Conservation (phyloP, 2,329 filamentous ascomycete species). For the Thelonectria rubi region DNA sequence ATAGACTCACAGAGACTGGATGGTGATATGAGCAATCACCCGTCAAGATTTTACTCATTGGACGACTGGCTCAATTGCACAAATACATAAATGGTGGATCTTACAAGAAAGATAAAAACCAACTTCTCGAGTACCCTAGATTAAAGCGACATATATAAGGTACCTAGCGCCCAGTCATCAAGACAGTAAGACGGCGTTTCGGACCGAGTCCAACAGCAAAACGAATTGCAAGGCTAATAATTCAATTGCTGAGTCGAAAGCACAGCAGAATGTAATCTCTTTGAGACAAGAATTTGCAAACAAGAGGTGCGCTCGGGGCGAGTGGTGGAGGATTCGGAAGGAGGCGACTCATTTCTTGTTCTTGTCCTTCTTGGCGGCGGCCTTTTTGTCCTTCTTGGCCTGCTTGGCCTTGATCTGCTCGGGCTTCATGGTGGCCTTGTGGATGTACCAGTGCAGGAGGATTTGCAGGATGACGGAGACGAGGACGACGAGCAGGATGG, state of each 20-base stretch:
- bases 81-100: too few species aligned
- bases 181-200: neutral
- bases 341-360: constrained; percentile 27
- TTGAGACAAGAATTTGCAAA: neutral
- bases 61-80: constrained; percentile 32
- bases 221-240: constrained; percentile 8
- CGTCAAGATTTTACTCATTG: constrained; percentile 26
- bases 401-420: constrained; percentile 66
- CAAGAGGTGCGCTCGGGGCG: neutral
- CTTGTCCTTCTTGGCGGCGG: constrained; percentile 39
- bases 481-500: constrained; percentile 64
- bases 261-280: neutral
- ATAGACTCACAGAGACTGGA: neutral
- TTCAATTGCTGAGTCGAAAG: constrained; percentile 3
- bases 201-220: neutral
- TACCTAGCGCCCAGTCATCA: constrained; percentile 1
- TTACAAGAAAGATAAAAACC: constrained; percentile 2
- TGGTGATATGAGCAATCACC: constrained; percentile 10
- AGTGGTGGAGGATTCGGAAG: neutral
- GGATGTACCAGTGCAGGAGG: constrained; percentile 65
- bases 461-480: constrained; percentile 57
- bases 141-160: constrained; percentile 17
- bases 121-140: constrained; percentile 16
- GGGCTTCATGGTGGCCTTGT: constrained; percentile 68
- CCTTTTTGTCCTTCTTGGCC: constrained; percentile 53